Evolutionary conservation across 1,139 yeast species (phyloP).

Genomic region (Taphrina communis): DNA sequence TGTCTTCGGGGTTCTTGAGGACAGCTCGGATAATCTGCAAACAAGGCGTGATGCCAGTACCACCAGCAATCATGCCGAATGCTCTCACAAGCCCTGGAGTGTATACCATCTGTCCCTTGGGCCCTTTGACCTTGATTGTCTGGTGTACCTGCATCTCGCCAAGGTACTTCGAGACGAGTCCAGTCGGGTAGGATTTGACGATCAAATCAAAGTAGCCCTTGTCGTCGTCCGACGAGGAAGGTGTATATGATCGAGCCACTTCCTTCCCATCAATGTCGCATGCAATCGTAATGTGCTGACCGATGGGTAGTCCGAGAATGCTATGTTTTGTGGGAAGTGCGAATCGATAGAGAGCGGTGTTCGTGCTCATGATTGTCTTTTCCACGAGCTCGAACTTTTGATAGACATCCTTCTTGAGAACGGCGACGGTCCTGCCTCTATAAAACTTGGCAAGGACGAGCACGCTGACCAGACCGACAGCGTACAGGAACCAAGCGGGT

Average conservation of each 20-base stretch:
- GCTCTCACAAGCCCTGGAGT: slow-evolving; percentile 76
- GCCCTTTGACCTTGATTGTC: slow-evolving; percentile 79
- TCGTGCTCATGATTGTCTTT: slow-evolving; percentile 58
- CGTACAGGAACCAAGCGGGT: slow-evolving; percentile 48
- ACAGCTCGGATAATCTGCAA: slow-evolving; percentile 85
- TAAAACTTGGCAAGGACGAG: slow-evolving; percentile 49
- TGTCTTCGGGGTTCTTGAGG: slow-evolving; percentile 74
- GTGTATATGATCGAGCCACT: slow-evolving; percentile 89
- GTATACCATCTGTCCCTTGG: slow-evolving; percentile 89
- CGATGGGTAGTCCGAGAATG: slow-evolving; percentile 87
- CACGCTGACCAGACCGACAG: slow-evolving; percentile 47
- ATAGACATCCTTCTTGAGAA: slow-evolving; percentile 69
- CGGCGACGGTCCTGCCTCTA: slow-evolving; percentile 55
- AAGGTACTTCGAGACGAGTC: slow-evolving; percentile 81
- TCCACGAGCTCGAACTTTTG: slow-evolving; percentile 82
- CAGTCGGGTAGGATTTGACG: slow-evolving; percentile 87
- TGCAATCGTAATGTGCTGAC: slow-evolving; percentile 70
- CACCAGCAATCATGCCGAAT: slow-evolving; percentile 92
- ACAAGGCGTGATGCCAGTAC: slow-evolving; percentile 92
- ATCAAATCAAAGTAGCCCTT: slow-evolving; percentile 85
- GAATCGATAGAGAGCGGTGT: slow-evolving; percentile 58
- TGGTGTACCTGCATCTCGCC: slow-evolving; percentile 74
- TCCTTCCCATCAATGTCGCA: slow-evolving; percentile 81
- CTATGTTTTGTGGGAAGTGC: slow-evolving; percentile 79
- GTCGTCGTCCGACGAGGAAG: slow-evolving; percentile 82